These are phyloP conservation scores for Talaromyces atroroseus DNA, from an alignment of 2,329 filamentous ascomycete species.

Conservation along the genomic window DNA sequence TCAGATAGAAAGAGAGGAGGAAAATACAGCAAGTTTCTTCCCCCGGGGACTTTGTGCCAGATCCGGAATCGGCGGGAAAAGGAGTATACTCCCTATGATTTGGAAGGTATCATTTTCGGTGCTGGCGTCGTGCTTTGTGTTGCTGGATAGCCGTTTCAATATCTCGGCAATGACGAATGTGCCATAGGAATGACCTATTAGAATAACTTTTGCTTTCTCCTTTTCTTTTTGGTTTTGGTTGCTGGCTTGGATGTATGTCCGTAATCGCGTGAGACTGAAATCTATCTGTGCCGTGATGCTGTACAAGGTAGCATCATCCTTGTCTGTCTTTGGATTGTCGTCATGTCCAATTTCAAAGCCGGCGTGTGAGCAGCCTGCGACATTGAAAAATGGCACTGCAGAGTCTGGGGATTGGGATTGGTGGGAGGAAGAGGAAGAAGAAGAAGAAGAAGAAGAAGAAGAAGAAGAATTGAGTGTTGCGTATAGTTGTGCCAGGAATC, in stretches of 20 bases:
- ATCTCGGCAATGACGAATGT: conserved; percentile 12
- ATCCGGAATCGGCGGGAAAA: conserved; percentile 14
- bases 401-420: not conserved
- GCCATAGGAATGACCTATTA: conserved; percentile 12
- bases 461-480: not conserved
- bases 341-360: not conserved
- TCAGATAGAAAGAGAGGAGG: too few relatives aligned
- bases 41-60: conserved; percentile 10
- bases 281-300: conserved; percentile 10
- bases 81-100: conserved; percentile 7
- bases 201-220: conserved; percentile 8
- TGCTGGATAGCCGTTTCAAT: conserved; percentile 3
- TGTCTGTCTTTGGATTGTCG: not conserved
- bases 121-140: not conserved
- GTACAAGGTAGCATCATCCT: not conserved
- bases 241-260: not conserved
- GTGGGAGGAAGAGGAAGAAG: too few relatives aligned
- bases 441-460: not conserved
- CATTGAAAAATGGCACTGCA: not conserved
- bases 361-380: conserved; percentile 7
- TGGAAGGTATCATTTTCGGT: not conserved
- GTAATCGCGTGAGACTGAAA: not conserved
- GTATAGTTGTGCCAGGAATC: conserved; percentile 4
- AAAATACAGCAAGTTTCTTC: conserved; percentile 5
- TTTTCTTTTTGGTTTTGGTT: not conserved